Evolutionary conservation across 164 flowering plant species (phyloP).

Genomic region (Aristolochia fimbriata): DNA sequence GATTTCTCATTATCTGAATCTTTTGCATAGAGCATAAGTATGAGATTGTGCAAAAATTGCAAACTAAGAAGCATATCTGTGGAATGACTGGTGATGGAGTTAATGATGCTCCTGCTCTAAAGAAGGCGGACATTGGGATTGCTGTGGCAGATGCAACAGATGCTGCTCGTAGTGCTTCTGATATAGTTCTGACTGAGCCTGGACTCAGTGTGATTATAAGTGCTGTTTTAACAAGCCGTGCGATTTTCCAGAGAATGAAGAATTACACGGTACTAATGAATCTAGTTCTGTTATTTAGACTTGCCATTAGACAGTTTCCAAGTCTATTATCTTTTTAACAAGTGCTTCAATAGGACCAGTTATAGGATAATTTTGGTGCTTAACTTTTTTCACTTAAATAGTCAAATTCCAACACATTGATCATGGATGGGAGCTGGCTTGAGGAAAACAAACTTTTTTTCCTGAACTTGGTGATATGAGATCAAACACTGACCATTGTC

Average conservation of each 20-base stretch:
- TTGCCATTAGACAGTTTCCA: too few species aligned
- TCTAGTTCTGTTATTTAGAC: too few species aligned
- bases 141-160: conserved; percentile 69
- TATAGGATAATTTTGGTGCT: too few species aligned
- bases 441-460: too few species aligned
- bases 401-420: too few species aligned
- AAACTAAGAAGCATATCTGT: conserved; percentile 54
- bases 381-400: too few species aligned
- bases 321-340: too few species aligned
- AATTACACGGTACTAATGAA: conserved; percentile 39
- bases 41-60: conserved; percentile 48
- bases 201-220: conserved; percentile 66
- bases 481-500: conserved; percentile 2
- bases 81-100: conserved; percentile 78
- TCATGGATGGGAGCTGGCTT: too few species aligned
- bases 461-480: too few species aligned
- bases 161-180: conserved; percentile 65
- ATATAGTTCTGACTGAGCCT: conserved; percentile 63
- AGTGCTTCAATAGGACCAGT: too few species aligned
- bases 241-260: conserved; percentile 68
- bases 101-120: conserved; percentile 63
- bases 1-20: not conserved
- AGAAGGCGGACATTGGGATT: conserved; percentile 56
- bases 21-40: conserved; percentile 46
- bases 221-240: conserved; percentile 63